Percentiles rank a stretch among this genome's conserved stretches.
Evolutionary conservation across 176 grass and related monocot genomes (phyloP).

Genomic region (Dendrocalamus sinicus): DNA sequence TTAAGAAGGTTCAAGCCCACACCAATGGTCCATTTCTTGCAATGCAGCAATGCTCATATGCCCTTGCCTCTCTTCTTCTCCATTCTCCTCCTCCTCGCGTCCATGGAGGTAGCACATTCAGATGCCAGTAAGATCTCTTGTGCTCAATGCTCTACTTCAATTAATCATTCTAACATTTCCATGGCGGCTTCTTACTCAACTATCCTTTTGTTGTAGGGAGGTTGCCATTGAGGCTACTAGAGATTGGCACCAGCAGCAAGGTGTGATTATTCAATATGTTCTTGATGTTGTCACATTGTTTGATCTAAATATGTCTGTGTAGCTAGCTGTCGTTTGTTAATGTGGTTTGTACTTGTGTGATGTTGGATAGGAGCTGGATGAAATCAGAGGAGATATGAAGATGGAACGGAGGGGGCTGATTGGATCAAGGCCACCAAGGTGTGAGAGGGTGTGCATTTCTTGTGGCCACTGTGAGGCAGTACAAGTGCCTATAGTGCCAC

Average conservation of each 20-base stretch:
- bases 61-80: slow-evolving; percentile 43
- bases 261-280: neutral
- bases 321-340: neutral
- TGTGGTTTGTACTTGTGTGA: neutral
- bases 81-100: slow-evolving; percentile 38
- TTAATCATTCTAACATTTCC: neutral
- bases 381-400: slow-evolving; percentile 27
- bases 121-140: slow-evolving; percentile 42
- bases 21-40: slow-evolving; percentile 52
- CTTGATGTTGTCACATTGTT: neutral
- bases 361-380: slow-evolving; percentile 4
- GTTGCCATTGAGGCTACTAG: neutral
- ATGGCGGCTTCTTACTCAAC: neutral
- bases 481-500: slow-evolving; percentile 79
- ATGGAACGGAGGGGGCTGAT: slow-evolving; percentile 56
- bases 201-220: neutral
- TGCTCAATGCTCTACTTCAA: neutral
- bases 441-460: slow-evolving; percentile 71
- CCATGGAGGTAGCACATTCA: slow-evolving; percentile 30
- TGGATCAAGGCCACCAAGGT: slow-evolving; percentile 81
- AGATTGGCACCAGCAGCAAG: slow-evolving; percentile 23
- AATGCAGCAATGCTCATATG: slow-evolving; percentile 32
- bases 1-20: slow-evolving; percentile 7
- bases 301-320: neutral
- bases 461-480: slow-evolving; percentile 86